Conservation (phyloP, 768 basidiomycete species). For the Mycena metata region DNA sequence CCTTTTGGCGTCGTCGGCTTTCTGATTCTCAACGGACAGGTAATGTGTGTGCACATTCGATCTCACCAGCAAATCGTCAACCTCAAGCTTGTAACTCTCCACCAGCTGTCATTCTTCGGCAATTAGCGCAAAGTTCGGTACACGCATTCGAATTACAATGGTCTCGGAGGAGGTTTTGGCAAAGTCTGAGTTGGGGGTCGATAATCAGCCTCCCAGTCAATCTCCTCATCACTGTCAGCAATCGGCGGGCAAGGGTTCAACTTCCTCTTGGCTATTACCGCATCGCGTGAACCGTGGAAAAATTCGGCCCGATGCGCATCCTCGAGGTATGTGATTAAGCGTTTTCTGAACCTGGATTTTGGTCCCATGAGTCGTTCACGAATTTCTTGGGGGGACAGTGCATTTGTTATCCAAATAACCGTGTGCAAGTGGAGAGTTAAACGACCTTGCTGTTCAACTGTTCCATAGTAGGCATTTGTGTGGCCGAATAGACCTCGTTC, state of each 20-base stretch:
- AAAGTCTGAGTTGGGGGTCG: constrained; percentile 21
- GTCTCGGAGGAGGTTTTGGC: constrained; percentile 34
- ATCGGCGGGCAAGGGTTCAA: background rate
- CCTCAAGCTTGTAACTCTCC: constrained; percentile 19
- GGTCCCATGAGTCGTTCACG: no score
- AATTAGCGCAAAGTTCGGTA: no score
- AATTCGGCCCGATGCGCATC: constrained; percentile 16
- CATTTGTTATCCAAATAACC: constrained; percentile 42
- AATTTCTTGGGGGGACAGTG: no score
- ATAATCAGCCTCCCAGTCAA: background rate
- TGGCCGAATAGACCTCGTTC: no score
- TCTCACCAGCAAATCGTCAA: constrained; percentile 38
- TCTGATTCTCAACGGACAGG: background rate
- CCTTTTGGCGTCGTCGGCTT: background rate
- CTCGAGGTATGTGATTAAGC: no score
- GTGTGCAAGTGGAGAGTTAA: no score
- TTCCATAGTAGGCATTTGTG: no score
- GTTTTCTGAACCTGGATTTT: no score
- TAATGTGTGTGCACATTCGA: constrained; percentile 41
- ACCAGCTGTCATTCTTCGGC: constrained; percentile 33
- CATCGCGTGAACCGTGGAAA: constrained; percentile 35
- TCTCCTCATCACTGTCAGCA: background rate
- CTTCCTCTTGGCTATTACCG: background rate
- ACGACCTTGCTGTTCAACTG: no score
- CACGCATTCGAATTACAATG: no score